These are phyloP conservation scores for Calonectria multiphialidica DNA, from an alignment of 2,329 filamentous ascomycete species.

Conservation along the genomic window DNA sequence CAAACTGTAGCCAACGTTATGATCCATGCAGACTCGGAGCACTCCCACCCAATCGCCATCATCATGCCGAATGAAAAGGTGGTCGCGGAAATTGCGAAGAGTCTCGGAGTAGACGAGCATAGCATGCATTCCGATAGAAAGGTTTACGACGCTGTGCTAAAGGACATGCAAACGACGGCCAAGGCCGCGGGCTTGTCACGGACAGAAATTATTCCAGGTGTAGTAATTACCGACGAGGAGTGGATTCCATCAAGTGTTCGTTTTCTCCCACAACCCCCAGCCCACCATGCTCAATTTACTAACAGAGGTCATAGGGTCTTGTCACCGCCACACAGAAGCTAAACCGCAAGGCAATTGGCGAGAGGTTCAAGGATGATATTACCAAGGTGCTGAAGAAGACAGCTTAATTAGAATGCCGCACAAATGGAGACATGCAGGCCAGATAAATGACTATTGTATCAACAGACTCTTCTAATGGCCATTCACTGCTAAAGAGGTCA, in stretches of 20 bases:
- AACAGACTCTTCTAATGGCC: too few species aligned
- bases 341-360: slow-evolving; percentile 62
- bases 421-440: too few species aligned
- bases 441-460: too few species aligned
- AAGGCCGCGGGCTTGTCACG: slow-evolving; percentile 73
- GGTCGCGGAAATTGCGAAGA: slow-evolving; percentile 68
- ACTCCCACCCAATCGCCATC: slow-evolving; percentile 84
- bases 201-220: slow-evolving; percentile 81
- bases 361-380: slow-evolving; percentile 63
- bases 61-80: slow-evolving; percentile 76
- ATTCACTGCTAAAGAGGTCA: too few species aligned
- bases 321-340: slow-evolving; percentile 72
- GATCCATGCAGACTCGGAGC: slow-evolving; percentile 80
- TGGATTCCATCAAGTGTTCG: slow-evolving; percentile 88
- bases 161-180: slow-evolving; percentile 75
- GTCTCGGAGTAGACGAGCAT: slow-evolving; percentile 73
- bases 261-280: slow-evolving; percentile 44
- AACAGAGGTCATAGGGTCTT: slow-evolving; percentile 57
- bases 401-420: background rate
- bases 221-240: slow-evolving; percentile 85
- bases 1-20: slow-evolving; percentile 86
- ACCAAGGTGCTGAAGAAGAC: slow-evolving; percentile 48
- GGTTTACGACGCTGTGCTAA: slow-evolving; percentile 69
- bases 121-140: slow-evolving; percentile 75
- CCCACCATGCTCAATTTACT: background rate